phyloP scores from a whole-genome alignment of 257 asterid genomes.

The Ilex aquifolium region DNA sequence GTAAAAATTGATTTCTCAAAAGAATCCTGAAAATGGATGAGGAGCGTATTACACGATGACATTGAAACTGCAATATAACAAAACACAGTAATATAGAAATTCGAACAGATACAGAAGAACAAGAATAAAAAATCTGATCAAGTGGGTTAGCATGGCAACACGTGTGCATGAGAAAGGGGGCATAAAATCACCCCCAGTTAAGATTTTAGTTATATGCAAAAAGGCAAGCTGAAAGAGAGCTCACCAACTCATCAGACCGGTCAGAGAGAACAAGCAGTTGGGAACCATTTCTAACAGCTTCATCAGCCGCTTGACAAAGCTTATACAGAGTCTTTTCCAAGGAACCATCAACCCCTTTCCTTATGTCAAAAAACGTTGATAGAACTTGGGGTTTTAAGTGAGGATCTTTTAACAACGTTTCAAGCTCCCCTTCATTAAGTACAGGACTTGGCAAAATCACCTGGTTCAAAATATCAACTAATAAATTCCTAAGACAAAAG shows the following conservation, averaged over 20 bases:
- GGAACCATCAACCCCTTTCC: constrained; percentile 89
- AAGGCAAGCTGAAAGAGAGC: constrained; percentile 14
- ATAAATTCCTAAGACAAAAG: constrained; percentile 11
- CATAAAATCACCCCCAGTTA: background rate
- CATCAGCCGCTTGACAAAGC: constrained; percentile 99
- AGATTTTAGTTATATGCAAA: background rate
- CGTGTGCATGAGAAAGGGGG: background rate
- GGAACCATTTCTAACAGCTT: constrained; percentile 97
- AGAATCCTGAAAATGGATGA: too few relatives aligned
- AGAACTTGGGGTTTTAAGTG: constrained; percentile 68
- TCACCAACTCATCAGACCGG: constrained; percentile 90
- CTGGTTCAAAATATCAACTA: constrained; percentile 31
- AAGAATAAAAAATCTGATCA: too few relatives aligned
- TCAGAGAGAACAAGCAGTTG: constrained; percentile 96
- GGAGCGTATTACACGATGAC: too few relatives aligned
- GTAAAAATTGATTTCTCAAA: too few relatives aligned
- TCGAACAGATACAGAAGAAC: too few relatives aligned
- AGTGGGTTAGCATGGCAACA: background rate
- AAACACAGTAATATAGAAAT: too few relatives aligned
- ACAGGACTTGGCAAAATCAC: constrained; percentile 84
- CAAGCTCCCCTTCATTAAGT: constrained; percentile 95
- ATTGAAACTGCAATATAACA: too few relatives aligned
- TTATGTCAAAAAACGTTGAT: constrained; percentile 70
- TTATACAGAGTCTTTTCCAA: constrained; percentile 62
- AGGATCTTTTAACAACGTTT: constrained; percentile 79